These are phyloP conservation scores for Ceratocystis diversiconidia DNA, from an alignment of 2,329 filamentous ascomycete species.

Conservation along the genomic window DNA sequence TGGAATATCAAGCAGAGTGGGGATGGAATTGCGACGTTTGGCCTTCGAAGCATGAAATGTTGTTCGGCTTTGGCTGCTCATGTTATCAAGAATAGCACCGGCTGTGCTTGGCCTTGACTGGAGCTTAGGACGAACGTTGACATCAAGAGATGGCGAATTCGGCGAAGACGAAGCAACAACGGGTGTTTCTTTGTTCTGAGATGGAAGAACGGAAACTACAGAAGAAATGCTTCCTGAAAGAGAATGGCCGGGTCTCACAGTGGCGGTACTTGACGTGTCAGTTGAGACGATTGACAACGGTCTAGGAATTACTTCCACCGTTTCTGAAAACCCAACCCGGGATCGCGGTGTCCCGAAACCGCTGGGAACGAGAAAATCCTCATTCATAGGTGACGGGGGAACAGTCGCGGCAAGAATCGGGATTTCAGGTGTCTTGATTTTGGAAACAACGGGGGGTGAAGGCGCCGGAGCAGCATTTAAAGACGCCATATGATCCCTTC, in stretches of 20 bases:
- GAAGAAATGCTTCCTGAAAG: conserved; percentile 70
- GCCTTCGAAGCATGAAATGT: conserved; percentile 25
- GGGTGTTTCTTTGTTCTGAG: conserved; percentile 22
- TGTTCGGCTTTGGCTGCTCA: conserved; percentile 17
- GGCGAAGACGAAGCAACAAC: conserved; percentile 12
- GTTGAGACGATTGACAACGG: conserved; percentile 74
- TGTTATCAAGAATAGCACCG: conserved; percentile 50
- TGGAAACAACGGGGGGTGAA: neutral
- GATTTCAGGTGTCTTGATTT: neutral
- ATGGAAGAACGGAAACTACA: conserved; percentile 39
- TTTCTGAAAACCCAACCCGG: conserved; percentile 72
- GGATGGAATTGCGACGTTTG: conserved; percentile 45
- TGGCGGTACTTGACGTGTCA: conserved; percentile 66
- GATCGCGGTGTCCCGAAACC: conserved; percentile 33
- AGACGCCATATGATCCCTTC: conserved; percentile 17
- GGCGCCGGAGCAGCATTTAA: neutral
- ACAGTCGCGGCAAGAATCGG: conserved; percentile 1
- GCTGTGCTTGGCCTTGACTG: conserved; percentile 54
- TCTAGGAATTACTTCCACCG: conserved; percentile 66
- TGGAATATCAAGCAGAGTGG: conserved; percentile 34
- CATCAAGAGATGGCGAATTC: neutral
- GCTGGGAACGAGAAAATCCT: neutral
- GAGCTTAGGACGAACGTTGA: conserved; percentile 12
- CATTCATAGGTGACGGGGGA: neutral
- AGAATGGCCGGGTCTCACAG: conserved; percentile 55